Evolutionary conservation across 495 filamentous ascomycete genomes (phyloP), one percentile per base, ranked within the genome.

Genomic region (Poronia punctata): DNA sequence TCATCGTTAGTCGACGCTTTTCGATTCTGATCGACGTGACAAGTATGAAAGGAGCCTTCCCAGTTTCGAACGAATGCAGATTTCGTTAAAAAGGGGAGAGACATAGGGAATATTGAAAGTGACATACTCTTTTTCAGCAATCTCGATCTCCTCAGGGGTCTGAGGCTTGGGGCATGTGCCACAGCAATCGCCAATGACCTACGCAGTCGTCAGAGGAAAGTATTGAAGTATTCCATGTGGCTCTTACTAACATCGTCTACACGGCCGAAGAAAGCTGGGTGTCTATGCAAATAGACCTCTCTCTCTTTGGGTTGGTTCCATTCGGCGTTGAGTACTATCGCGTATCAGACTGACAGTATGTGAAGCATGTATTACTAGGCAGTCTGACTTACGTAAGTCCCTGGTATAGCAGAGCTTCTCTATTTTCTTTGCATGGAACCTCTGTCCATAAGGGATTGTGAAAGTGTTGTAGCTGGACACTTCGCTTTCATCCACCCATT

Each of bases 111-210:
- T n/a, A n/a, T n/a, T n/a, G n/a, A n/a, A n/a, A n/a, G n/a, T n/a
- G n/a, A n/a, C n/a, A n/a, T n/a, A n/a, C 49, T 93, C 86, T 45
- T 82, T 75, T 43, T 81, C 76, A 2, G 78, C 75, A 2, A 83
- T 51, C 43, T 85, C 75, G 29, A 71, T 61, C 45, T 89, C 86
- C 40, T 89, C 82, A 0, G 79, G 65, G 0, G 80, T 86, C 8
- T 66, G 45, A 0, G 86, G 80, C 30, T 68, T 56, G 0, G 86
- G 86, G 47, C 86, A 93, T 41, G 62, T 77, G 8, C 83, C 84
- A 53, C 86, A 93, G 55, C 86, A 93, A 57, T 90, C 86, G 9
- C 73, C 64, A 28, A 86, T 71, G 18, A 90, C 74, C 64, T 88
- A 50, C 70, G 49, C 4, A 29, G 18, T 37, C 23, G 19, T 54